Evolutionary conservation across 1,284 basidiomycete genomes (phyloP), one percentile per base, ranked within the genome.

Genomic region (Ganoderma multipileum): DNA sequence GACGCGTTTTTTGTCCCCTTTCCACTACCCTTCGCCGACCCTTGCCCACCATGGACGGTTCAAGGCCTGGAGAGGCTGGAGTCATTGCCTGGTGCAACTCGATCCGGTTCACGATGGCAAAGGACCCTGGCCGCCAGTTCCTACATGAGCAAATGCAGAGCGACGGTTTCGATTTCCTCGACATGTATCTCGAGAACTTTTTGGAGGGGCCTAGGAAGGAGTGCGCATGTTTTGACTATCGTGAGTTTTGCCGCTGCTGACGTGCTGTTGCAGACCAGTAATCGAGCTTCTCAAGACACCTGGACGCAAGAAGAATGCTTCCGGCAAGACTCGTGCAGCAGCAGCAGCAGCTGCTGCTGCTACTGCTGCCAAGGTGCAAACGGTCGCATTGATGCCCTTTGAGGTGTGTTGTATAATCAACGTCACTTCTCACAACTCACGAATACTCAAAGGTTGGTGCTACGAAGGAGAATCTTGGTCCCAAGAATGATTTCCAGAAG

Each of bases 261-360:
- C 64, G 16, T 33, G 3, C 41, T 30, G 33, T 1, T 66, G 7
- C 72, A 94, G 92, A 65, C 85, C 87, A 16, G 84, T 94, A 16
- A 89, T 93, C 65, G 92, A 94, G 65, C 84, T 95, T n/a, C 87
- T 94, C 8, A 95, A 95, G 81, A 95, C 93, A 2, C 93, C 93
- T 33, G 89, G 90, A 42, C 86, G 92, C 44, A 92, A 87, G 79
- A 91, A 86, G 79, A 83, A 83, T 63, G 79, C 83, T 16, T 80
- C 82, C 6, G 86, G 84, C 74, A 87, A 85, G 71, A 83, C 85
- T 26, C 86, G 87, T 68, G 77, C 81, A 36, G 81, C 79, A 28
- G 72, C 79, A 28, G 72, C 77, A n/a, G 75, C 79, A 44, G 79
- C n/a, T n/a, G n/a, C n/a, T n/a, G n/a, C n/a, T n/a, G n/a, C n/a